phyloP scores from a whole-genome alignment of 192 early-diverging fungal species.

The Coemansia sp. region DNA sequence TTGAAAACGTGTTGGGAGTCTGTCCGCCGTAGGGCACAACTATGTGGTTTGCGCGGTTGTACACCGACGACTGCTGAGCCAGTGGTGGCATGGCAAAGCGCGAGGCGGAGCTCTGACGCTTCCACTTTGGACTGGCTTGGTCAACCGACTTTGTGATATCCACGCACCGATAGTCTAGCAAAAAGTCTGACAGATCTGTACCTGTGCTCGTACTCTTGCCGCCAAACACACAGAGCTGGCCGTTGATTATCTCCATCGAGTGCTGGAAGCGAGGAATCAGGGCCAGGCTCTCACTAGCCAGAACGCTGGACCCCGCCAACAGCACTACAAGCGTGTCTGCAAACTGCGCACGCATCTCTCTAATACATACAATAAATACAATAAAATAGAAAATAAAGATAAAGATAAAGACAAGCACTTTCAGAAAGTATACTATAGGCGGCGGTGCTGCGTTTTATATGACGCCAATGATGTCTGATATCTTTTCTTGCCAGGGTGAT shows the following conservation, averaged over 20 bases:
- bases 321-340: not conserved
- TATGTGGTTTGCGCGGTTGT: constrained; percentile 31
- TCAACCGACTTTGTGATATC: constrained; percentile 26
- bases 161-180: constrained; percentile 40
- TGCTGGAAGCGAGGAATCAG: constrained; percentile 35
- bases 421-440: too few relatives aligned
- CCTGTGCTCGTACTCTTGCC: constrained; percentile 17
- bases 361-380: not conserved
- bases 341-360: not conserved
- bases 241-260: constrained; percentile 42
- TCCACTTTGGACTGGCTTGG: constrained; percentile 24
- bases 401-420: too few relatives aligned
- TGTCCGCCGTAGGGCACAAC: constrained; percentile 43
- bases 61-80: constrained; percentile 41
- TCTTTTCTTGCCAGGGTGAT: too few relatives aligned
- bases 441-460: too few relatives aligned
- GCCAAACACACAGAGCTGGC: constrained; percentile 44
- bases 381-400: not conserved
- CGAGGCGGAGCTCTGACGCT: constrained; percentile 30
- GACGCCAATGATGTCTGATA: too few relatives aligned
- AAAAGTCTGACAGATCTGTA: constrained; percentile 11
- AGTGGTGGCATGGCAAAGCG: constrained; percentile 48
- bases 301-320: not conserved
- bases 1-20: constrained; percentile 24
- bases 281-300: not conserved